Evolutionary conservation across 73 alveolate species (phyloP).

Genomic region (Paramecium sexaurelia): DNA sequence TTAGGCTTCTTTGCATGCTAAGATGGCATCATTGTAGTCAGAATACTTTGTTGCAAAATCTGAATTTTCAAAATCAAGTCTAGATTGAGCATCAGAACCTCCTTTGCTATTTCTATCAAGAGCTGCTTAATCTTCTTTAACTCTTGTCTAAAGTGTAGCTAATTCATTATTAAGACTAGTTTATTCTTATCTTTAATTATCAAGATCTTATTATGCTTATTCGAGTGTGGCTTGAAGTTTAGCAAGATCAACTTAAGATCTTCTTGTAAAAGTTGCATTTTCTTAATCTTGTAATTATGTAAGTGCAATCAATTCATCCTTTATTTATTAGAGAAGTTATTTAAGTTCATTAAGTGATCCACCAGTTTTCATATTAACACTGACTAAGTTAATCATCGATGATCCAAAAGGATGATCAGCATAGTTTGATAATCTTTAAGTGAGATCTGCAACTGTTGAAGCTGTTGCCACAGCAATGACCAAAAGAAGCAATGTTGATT

Average conservation of each 20-base stretch:
- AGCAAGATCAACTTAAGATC: constrained; percentile 38
- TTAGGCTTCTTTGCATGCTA: constrained; percentile 56
- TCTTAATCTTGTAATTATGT: constrained; percentile 4
- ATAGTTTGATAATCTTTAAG: neutral
- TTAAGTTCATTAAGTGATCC: constrained; percentile 36
- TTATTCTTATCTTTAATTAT: constrained; percentile 22
- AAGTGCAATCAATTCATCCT: constrained; percentile 58
- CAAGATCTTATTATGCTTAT: constrained; percentile 54
- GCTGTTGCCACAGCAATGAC: constrained; percentile 34
- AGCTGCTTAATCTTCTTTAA: constrained; percentile 45
- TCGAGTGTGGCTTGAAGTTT: constrained; percentile 25
- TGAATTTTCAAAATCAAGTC: constrained; percentile 32
- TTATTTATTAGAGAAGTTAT: constrained; percentile 37
- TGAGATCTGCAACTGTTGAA: constrained; percentile 18
- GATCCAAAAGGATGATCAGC: constrained; percentile 48
- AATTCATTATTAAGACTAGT: constrained; percentile 30
- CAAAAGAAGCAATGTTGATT: constrained; percentile 25
- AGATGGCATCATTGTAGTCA: constrained; percentile 49
- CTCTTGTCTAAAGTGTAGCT: neutral
- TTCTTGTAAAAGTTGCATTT: neutral
- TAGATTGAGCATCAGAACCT: neutral
- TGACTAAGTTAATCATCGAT: constrained; percentile 51
- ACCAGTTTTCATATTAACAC: constrained; percentile 55
- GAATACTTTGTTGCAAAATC: constrained; percentile 23
- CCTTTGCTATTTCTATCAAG: constrained; percentile 45